phyloP scores from a whole-genome alignment of 148 eudicot genomes.

The Chenopodium suecicum region DNA sequence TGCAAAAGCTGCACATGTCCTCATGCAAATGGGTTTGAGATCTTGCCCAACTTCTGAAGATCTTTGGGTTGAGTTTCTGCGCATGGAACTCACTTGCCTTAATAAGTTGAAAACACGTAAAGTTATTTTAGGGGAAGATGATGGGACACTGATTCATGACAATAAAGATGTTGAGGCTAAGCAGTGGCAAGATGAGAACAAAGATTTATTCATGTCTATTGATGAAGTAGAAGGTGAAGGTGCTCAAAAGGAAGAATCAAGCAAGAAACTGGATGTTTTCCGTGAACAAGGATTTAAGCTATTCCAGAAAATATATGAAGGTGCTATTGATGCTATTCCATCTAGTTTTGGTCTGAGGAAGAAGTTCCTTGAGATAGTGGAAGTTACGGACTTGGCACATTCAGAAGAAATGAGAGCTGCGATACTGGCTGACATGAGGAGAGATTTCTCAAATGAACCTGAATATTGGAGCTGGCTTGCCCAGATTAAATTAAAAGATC shows the following conservation, averaged over 20 bases:
- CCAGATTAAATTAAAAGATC: conserved; percentile 33
- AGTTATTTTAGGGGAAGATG: conserved; percentile 73
- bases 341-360: conserved; percentile 61
- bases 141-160: conserved; percentile 48
- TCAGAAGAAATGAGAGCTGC: conserved; percentile 64
- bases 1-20: conserved; percentile 64
- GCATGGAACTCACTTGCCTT: conserved; percentile 91
- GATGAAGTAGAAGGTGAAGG: conserved; percentile 42
- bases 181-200: conserved; percentile 78
- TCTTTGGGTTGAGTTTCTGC: conserved; percentile 88
- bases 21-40: conserved; percentile 86
- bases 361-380: conserved; percentile 68
- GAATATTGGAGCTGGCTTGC: conserved; percentile 94
- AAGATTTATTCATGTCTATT: conserved; percentile 68
- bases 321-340: conserved; percentile 73
- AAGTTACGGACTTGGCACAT: conserved; percentile 63
- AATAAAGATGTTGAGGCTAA: conserved; percentile 38
- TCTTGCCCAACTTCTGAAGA: conserved; percentile 88
- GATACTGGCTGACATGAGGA: conserved; percentile 68
- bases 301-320: conserved; percentile 55
- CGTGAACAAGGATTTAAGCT: conserved; percentile 56
- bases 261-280: conserved; percentile 48
- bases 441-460: conserved; percentile 65
- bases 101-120: conserved; percentile 81
- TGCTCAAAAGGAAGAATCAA: conserved; percentile 40